Base-by-base conservation (phyloP, 306 rosid species). In the Cicer cuneatum region DNA sequence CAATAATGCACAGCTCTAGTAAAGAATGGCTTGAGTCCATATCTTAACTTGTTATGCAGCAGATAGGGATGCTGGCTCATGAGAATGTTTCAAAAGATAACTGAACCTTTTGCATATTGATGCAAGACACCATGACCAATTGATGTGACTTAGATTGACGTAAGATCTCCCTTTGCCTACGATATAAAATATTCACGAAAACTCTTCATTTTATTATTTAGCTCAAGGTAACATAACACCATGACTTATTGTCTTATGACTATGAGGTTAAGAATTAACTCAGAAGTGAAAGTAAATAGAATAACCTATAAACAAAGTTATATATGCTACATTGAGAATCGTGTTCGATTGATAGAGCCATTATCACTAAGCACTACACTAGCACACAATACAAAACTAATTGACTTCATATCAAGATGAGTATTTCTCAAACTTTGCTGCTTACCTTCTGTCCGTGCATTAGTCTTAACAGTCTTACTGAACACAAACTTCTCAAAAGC, bases 401-500 rank as follows among this genome's bases (percentile, higher is more conserved):
- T 38, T 45, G 85, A 65, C 80, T 89, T 83, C 61, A 51, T 35
- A 40, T 21, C 7, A 24, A 52, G 39, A 62, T n/a, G 12, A 60
- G 59, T 58, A 11, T 29, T 53, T 49, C 35, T 42, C 29, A 71
- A 70, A 38, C 15, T 76, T 33, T 18, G 29, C 18, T 38, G 77
- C 82, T 80, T 79, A 93, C 99, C 93, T 85, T 94, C 99, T 6
- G 87, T 80, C 47, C 99, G 86, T 14, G 99, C 96, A 88, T 90
- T 94, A 14, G 96, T 81, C 89, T 94, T 94, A 52, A 85, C 75
- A 80, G 97, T 94, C 88, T 89, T 94, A 9, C 80, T 78, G 72
- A 92, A 94, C 12, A 94, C 84, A 79, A 89, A 83, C 85, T 92
- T 94, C 74, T 94, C 99, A 72, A 94, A 94, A 76, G 92, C 96